Conservation (phyloP, 805 yeast species). For the Lipomyces yamadae region DNA sequence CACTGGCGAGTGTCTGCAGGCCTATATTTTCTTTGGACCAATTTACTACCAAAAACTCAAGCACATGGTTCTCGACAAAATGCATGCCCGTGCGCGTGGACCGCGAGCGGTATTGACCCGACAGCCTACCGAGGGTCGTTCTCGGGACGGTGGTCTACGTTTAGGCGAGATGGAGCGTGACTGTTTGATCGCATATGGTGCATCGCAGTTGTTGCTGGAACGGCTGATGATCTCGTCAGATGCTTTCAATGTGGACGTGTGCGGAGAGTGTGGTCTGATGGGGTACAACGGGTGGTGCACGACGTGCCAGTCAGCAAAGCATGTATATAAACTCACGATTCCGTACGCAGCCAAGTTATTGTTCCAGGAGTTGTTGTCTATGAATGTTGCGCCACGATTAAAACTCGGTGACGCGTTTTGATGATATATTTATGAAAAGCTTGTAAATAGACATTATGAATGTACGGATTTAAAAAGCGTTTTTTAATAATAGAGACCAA, state of each 20-base stretch:
- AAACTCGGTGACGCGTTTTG: slow-evolving; percentile 67
- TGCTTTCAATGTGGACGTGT: slow-evolving; percentile 96
- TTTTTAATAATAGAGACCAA: not conserved
- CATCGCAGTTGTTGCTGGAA: slow-evolving; percentile 90
- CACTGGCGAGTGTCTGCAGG: slow-evolving; percentile 96
- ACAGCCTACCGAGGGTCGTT: slow-evolving; percentile 98
- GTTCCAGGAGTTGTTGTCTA: slow-evolving; percentile 96
- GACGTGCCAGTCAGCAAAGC: slow-evolving; percentile 87
- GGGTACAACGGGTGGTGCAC: slow-evolving; percentile 98
- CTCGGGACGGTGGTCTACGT: slow-evolving; percentile 98
- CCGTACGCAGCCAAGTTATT: slow-evolving; percentile 98
- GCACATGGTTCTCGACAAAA: slow-evolving; percentile 98
- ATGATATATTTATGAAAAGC: not conserved
- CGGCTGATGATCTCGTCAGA: slow-evolving; percentile 96
- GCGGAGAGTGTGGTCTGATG: slow-evolving; percentile 93
- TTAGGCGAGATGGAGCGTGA: slow-evolving; percentile 99
- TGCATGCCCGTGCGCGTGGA: slow-evolving; percentile 99
- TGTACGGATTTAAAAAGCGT: not conserved
- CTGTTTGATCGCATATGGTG: slow-evolving; percentile 99
- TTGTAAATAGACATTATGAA: not conserved
- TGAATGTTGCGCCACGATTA: slow-evolving; percentile 97
- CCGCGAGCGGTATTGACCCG: slow-evolving; percentile 97
- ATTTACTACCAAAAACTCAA: slow-evolving; percentile 96
- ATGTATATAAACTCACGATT: slow-evolving; percentile 89
- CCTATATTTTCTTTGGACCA: slow-evolving; percentile 98